These are phyloP conservation scores for Didymella arachidicola DNA, from an alignment of 2,329 filamentous ascomycete genomes.

Conservation along the genomic window DNA sequence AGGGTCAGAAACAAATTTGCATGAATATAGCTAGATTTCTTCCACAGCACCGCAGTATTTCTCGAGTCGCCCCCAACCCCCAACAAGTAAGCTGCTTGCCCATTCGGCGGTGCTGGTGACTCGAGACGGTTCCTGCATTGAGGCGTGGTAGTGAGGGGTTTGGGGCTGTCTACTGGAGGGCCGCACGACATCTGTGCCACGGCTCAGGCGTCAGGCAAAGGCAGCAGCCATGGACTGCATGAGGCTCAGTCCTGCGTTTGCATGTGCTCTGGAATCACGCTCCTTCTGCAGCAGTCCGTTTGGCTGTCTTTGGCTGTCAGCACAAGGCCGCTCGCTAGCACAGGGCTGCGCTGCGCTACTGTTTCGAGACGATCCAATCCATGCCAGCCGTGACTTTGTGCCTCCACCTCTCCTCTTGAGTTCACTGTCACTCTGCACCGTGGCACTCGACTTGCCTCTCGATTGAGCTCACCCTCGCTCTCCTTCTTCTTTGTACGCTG, in stretches of 20 bases:
- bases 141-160: not conserved
- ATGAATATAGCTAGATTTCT: too few relatives aligned
- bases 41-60: too few relatives aligned
- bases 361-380: conserved; percentile 1
- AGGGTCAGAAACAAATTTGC: too few relatives aligned
- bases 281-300: not conserved
- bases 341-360: conserved; percentile 4
- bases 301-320: conserved; percentile 3
- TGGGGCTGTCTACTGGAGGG: not conserved
- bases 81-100: not conserved
- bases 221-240: not conserved
- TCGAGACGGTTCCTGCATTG: not conserved
- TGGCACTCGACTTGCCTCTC: not conserved
- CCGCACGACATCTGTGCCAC: not conserved
- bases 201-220: not conserved
- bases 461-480: conserved; percentile 8
- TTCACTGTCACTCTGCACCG: not conserved
- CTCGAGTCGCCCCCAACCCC: too few relatives aligned
- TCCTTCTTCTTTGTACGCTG: conserved; percentile 32
- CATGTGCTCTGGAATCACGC: not conserved
- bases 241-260: not conserved
- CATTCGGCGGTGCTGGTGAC: not conserved
- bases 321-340: conserved; percentile 9
- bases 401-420: conserved; percentile 4
- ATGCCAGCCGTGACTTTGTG: conserved; percentile 8